Percentiles rank a stretch among this genome's conserved stretches.
Evolutionary conservation across 2,329 filamentous ascomycete genomes (phyloP).

Genomic region (Trichophyton equinum): DNA sequence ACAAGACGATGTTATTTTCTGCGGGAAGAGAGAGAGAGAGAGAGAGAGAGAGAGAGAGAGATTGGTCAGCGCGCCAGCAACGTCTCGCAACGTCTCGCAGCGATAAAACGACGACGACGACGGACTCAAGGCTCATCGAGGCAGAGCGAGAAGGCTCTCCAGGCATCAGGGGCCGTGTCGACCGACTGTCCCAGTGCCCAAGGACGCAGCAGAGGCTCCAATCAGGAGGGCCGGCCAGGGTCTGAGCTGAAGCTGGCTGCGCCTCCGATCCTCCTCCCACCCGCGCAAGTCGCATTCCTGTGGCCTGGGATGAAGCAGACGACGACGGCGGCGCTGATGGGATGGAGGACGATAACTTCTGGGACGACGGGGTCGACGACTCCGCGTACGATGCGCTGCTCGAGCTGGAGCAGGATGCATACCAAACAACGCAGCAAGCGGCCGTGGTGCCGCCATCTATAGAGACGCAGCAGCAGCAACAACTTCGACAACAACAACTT

Average conservation of each 20-base stretch:
- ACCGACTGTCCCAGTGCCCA: not conserved
- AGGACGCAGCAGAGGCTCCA: not conserved
- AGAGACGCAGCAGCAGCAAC: not conserved
- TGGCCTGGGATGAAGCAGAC: constrained; percentile 1
- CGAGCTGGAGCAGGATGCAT: constrained; percentile 36
- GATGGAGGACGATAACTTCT: constrained; percentile 34
- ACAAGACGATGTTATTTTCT: not conserved
- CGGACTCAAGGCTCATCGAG: not conserved
- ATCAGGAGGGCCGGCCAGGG: not conserved
- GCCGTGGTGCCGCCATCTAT: constrained; percentile 5
- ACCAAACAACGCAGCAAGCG: constrained; percentile 30
- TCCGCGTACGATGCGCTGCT: constrained; percentile 32
- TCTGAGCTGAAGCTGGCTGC: not conserved
- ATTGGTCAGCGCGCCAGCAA: not conserved
- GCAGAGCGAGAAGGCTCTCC: not conserved
- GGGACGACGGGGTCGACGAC: constrained; percentile 35
- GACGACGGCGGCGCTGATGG: not conserved
- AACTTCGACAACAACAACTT: too few species aligned
- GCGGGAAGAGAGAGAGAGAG: not conserved
- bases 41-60: not conserved
- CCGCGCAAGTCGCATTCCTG: not conserved
- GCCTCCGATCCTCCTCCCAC: not conserved
- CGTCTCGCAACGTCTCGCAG: too few species aligned
- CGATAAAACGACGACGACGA: not conserved
- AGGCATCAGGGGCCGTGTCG: not conserved